These are phyloP conservation scores for Trypanosoma lewisi DNA, from an alignment of 208 protist genomes.

Conservation along the genomic window DNA sequence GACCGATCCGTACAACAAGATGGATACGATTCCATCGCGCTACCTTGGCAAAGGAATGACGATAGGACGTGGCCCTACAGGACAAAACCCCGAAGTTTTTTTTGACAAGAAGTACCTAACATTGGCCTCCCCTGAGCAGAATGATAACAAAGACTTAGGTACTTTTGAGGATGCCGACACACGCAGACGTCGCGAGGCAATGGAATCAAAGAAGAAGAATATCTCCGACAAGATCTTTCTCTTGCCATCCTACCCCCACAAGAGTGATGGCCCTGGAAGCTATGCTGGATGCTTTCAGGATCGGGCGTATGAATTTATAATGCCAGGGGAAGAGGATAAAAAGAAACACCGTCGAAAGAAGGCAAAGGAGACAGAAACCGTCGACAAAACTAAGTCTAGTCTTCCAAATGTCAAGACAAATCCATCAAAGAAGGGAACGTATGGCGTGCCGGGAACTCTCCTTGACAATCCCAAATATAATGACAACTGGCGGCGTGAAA, in stretches of 20 bases:
- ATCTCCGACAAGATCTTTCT: conserved; percentile 69
- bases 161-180: conserved; percentile 39
- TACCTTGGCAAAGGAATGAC: conserved; percentile 79
- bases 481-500: conserved; percentile 49
- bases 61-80: conserved; percentile 35
- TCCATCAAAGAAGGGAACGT: conserved; percentile 80
- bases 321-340: conserved; percentile 51
- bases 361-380: neutral
- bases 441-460: conserved; percentile 65
- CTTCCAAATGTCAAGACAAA: conserved; percentile 84
- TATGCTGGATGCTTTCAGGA: conserved; percentile 85
- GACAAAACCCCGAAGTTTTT: conserved; percentile 50
- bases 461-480: conserved; percentile 65
- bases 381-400: conserved; percentile 24
- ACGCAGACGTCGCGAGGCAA: conserved; percentile 29
- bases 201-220: conserved; percentile 34
- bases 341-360: conserved; percentile 26
- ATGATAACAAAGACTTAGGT: conserved; percentile 51
- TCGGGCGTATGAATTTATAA: conserved; percentile 72
- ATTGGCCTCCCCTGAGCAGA: conserved; percentile 74
- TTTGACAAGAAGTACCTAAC: conserved; percentile 82
- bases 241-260: conserved; percentile 63
- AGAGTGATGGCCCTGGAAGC: conserved; percentile 79
- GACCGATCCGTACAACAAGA: conserved; percentile 82
- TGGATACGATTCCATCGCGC: conserved; percentile 74